Conservation (phyloP, 352 stramenopile genomes). For the Phytophthora litchii region DNA sequence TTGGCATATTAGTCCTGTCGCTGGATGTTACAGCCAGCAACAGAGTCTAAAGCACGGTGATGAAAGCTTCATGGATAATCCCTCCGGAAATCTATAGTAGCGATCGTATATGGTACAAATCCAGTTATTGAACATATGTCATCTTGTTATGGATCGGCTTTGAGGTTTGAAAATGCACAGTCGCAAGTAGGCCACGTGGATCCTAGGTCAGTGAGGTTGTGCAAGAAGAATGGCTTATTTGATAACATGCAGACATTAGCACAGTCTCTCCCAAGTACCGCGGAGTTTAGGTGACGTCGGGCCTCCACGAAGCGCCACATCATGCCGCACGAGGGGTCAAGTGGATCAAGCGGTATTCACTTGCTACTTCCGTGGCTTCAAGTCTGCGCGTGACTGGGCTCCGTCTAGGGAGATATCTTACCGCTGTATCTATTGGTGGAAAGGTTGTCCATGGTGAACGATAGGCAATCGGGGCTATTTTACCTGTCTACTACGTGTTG, state of each 20-base stretch:
- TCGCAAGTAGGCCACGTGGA: neutral
- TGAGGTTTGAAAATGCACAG: neutral
- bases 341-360: neutral
- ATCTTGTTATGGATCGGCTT: neutral
- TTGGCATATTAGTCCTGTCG: too few relatives aligned
- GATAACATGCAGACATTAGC: neutral
- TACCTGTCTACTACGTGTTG: constrained; percentile 2
- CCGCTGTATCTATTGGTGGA: neutral
- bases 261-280: neutral
- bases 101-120: neutral
- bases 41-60: too few relatives aligned
- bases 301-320: neutral
- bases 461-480: neutral
- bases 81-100: neutral
- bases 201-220: neutral
- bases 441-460: constrained; percentile 1
- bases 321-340: neutral
- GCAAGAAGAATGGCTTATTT: neutral
- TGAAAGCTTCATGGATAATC: too few relatives aligned
- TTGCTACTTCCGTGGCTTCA: neutral
- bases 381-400: neutral
- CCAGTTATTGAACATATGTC: neutral
- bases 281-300: too few relatives aligned
- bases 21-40: too few relatives aligned
- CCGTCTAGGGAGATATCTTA: neutral